phyloP scores from a whole-genome alignment of 2,329 filamentous ascomycete genomes.

The Clonostachys byssicola region DNA sequence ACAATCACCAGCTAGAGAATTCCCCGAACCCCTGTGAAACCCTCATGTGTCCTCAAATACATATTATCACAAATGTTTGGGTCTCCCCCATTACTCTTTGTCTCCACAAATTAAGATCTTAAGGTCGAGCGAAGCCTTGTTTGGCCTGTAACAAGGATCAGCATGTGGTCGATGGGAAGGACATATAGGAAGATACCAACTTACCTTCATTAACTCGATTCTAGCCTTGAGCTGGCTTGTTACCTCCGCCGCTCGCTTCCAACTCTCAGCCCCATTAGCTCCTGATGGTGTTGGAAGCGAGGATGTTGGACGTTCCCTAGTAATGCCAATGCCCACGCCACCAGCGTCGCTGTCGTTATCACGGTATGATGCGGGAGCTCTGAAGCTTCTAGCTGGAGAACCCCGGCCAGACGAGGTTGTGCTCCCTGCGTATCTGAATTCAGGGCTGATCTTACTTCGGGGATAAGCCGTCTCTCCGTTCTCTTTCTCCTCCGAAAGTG shows the following conservation, averaged over 20 bases:
- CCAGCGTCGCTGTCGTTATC: conserved; percentile 24
- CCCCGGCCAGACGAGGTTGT: conserved; percentile 50
- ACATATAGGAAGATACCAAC: conserved; percentile 6
- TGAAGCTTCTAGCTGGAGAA: conserved; percentile 54
- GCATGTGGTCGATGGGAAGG: too few relatives aligned
- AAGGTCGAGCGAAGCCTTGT: conserved; percentile 22
- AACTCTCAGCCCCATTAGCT: conserved; percentile 63
- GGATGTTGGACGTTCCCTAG: conserved; percentile 25
- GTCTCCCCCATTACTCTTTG: neutral
- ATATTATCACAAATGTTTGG: conserved; percentile 1
- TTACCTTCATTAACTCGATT: conserved; percentile 96
- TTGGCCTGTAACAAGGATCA: conserved; percentile 10
- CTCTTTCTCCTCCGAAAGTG: conserved; percentile 73
- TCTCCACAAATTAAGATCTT: conserved; percentile 1
- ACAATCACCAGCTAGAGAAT: too few relatives aligned
- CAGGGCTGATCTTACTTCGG: conserved; percentile 51
- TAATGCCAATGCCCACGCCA: conserved; percentile 8
- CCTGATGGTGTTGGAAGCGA: conserved; percentile 25
- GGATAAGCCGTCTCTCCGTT: conserved; percentile 52
- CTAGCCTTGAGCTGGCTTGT: conserved; percentile 95
- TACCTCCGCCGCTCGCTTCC: conserved; percentile 95
- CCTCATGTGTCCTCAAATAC: neutral
- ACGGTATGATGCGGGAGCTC: conserved; percentile 20
- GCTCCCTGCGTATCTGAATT: conserved; percentile 46
- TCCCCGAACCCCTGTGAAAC: neutral